Percentiles rank a stretch among this genome's conserved stretches.
phyloP scores from a whole-genome alignment of 1,284 basidiomycete species.

The Schizopora paradoxa region DNA sequence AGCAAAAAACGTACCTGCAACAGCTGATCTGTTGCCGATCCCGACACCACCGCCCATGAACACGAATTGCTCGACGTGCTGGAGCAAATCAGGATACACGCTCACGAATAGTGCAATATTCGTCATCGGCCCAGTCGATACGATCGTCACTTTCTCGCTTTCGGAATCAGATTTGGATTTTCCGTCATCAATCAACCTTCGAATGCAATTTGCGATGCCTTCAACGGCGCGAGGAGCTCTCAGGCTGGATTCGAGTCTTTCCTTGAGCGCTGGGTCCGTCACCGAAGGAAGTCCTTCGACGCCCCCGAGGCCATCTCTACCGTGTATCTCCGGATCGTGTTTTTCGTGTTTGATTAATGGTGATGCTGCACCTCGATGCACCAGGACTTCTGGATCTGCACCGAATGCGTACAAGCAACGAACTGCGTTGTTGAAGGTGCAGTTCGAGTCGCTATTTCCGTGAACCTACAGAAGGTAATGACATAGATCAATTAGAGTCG shows the following conservation, averaged over 20 bases:
- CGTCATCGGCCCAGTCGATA: constrained; percentile 80
- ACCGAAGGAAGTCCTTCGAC: constrained; percentile 63
- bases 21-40: constrained; percentile 70
- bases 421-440: constrained; percentile 68
- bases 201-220: constrained; percentile 58
- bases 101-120: constrained; percentile 75
- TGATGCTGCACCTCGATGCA: constrained; percentile 62
- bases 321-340: constrained; percentile 73
- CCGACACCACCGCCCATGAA: constrained; percentile 91
- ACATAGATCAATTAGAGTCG: no score
- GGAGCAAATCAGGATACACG: constrained; percentile 65
- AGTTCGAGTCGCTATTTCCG: constrained; percentile 62
- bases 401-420: constrained; percentile 67
- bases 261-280: constrained; percentile 42
- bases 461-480: no score
- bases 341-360: constrained; percentile 50
- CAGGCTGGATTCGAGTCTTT: constrained; percentile 35
- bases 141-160: constrained; percentile 55
- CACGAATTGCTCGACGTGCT: constrained; percentile 67
- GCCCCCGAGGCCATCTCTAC: constrained; percentile 72
- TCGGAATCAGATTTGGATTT: constrained; percentile 43
- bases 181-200: constrained; percentile 40
- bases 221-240: constrained; percentile 51
- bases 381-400: constrained; percentile 47
- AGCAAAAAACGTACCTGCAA: constrained; percentile 46